Conservation (phyloP, 1,284 basidiomycete species). For the Cryptococcus wingfieldii region DNA sequence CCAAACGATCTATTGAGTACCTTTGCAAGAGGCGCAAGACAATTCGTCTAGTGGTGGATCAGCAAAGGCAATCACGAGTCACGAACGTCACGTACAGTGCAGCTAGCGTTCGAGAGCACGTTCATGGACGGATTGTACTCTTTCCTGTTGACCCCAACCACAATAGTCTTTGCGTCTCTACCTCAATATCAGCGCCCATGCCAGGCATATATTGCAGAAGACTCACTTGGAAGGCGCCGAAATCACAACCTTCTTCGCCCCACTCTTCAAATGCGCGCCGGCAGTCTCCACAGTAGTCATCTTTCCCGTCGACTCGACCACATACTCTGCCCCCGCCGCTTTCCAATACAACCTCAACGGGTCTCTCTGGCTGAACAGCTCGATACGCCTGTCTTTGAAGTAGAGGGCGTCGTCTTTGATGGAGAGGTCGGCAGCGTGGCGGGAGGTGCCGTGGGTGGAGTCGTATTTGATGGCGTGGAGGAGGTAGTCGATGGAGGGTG, state of each 20-base stretch:
- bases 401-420: conserved; percentile 34
- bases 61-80: not conserved
- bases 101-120: conserved; percentile 42
- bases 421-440: conserved; percentile 28
- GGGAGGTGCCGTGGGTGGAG: conserved; percentile 45
- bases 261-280: conserved; percentile 39
- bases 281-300: conserved; percentile 45
- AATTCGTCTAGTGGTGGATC: conserved; percentile 41
- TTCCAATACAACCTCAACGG: conserved; percentile 45
- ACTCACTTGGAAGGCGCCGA: conserved; percentile 47
- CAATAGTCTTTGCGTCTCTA: conserved; percentile 17
- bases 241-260: conserved; percentile 50
- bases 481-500: conserved; percentile 43
- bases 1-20: conserved; percentile 46
- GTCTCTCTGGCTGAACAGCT: conserved; percentile 46
- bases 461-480: conserved; percentile 46
- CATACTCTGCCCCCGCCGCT: conserved; percentile 43
- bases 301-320: conserved; percentile 48
- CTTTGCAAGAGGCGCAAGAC: conserved; percentile 48
- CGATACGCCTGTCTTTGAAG: conserved; percentile 43
- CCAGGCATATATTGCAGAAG: not conserved
- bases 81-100: conserved; percentile 35
- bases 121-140: conserved; percentile 23
- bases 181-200: not conserved
- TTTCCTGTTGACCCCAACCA: conserved; percentile 48